Base-by-base conservation (phyloP, 371 early-diverging fungal species). In the Mortierella sp. region DNA sequence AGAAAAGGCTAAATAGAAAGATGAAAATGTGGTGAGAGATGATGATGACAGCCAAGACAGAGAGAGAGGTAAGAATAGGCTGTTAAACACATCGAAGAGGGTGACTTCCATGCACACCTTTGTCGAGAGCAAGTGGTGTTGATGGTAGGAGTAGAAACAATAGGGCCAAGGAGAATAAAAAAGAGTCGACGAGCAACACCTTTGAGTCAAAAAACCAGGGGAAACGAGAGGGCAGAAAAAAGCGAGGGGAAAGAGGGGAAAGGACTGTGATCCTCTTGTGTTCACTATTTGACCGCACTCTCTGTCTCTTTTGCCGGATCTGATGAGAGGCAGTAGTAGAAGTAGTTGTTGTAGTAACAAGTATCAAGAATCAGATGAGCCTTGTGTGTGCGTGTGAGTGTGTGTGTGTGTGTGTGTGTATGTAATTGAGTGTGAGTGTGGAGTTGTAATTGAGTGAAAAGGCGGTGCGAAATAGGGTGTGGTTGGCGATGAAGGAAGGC, bases 401-500 rank as follows among this genome's bases (percentile, higher is more conserved):
- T 38, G 5, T 38, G 42, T 38, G 42, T 3, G 1, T 38, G 42
- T 3, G 42, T 38, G 42, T 38, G 63, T 31, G 44, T 2, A 3
- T 38, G 42, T n/a, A 57, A 26, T 57, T 55, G 55, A 28, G 28
- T 45, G 45, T 26, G 11, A 38, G 38, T 2, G 42, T 26, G 28
- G 11, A 63, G 44, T n/a, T 55, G 55, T 9, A 55, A 55, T 24
- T 55, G 55, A 19, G 54, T n/a, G 57, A n/a, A n/a, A 3, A 44
- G 3, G 45, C 9, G 45, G 47, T 47, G 47, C 16, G 50, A 50
- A 50, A 16, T 13, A 50, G 50, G 13, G 16, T 60, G 60, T 60
- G 28, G n/a, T 4, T 52, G 52, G 68, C 65, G 74, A 52, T 80
- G 65, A 71, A 77, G 84, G 38, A 72, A 19, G 55, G 38, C 60